phyloP scores from a whole-genome alignment of 2,329 filamentous ascomycete species.

The Fonsecaea pedrosoi region DNA sequence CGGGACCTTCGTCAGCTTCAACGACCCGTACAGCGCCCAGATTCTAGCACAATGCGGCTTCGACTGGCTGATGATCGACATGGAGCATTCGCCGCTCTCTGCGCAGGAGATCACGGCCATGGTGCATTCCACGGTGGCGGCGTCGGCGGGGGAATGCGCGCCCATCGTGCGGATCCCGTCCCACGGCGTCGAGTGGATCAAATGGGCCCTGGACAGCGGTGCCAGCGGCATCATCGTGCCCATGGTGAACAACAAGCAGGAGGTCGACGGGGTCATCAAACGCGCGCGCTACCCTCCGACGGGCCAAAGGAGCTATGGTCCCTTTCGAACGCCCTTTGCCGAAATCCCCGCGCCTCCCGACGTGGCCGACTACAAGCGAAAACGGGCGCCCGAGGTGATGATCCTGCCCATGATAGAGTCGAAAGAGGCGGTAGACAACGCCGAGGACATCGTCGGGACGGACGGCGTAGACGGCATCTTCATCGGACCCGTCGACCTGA shows the following conservation, averaged over 20 bases:
- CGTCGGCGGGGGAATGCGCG: constrained; percentile 47
- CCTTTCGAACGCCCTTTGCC: constrained; percentile 21
- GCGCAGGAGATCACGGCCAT: constrained; percentile 43
- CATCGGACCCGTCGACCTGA: constrained; percentile 25
- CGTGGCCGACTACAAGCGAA: constrained; percentile 19
- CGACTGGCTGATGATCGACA: constrained; percentile 62
- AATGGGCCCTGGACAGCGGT: constrained; percentile 64
- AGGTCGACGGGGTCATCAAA: constrained; percentile 58
- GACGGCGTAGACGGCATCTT: constrained; percentile 23
- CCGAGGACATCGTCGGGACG: constrained; percentile 18
- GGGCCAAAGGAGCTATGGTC: constrained; percentile 61
- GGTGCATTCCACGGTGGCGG: constrained; percentile 52
- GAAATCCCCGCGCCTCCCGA: background rate
- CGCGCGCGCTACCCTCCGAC: constrained; percentile 62
- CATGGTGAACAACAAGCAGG: constrained; percentile 58
- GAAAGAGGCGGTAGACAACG: constrained; percentile 20
- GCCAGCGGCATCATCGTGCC: constrained; percentile 65
- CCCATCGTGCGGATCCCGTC: constrained; percentile 58
- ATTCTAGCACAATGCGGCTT: constrained; percentile 55
- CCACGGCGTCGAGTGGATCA: constrained; percentile 67
- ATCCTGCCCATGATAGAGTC: constrained; percentile 30
- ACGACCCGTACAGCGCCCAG: constrained; percentile 20
- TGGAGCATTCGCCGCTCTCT: constrained; percentile 63
- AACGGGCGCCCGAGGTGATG: constrained; percentile 3
- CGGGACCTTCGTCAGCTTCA: constrained; percentile 24